Evolutionary conservation across 768 basidiomycete species (phyloP), one percentile per base, ranked within the genome.

Genomic region (Mycena filopes): DNA sequence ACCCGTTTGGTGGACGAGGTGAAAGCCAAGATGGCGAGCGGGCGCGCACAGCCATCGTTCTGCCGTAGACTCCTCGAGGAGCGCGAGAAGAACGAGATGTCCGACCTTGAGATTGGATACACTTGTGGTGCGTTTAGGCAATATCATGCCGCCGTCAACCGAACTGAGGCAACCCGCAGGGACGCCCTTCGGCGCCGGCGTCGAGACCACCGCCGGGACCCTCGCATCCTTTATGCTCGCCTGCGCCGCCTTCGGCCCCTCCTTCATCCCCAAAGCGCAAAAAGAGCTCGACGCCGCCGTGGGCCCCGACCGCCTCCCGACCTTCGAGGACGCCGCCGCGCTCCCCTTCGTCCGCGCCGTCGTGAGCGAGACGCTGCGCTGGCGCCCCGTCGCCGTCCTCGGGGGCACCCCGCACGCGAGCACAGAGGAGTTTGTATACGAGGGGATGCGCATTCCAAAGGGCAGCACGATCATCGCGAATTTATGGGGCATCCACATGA

Each of bases 111-210:
- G 45, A 68, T 85, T 11, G 83, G 82, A 15, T 84, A 84, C 69
- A 74, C 81, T 3, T 69, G 68, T 75, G 82, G 23, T 78, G 9
- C 78, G 80, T 54, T 5, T 18, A 13, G 13, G n/a, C 33, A 6
- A 16, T 43, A 5, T 13, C 29, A 25, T 29, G 6, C 23, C 9
- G 18, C 40, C 1, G n/a, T 18, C 11, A n/a, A 9, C 43, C 60
- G 8, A 63, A 23, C 33, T 33, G n/a, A n/a, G n/a, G n/a, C 23
- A 50, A 13, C 29, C n/a, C 12, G 29, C 66, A 68, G 66, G 40
- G 11, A 69, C 64, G 3, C 81, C 83, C 0, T 84, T 84, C 63
- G 82, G 81, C 3, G 83, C 83, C 26, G 83, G 83, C 0, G 82
- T 81, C 20, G 83, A 83, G 54, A 82, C 81, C 75, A 81, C 78